Evolutionary conservation across 257 asterid genomes (phyloP).

Genomic region (Nemophila menziesii): DNA sequence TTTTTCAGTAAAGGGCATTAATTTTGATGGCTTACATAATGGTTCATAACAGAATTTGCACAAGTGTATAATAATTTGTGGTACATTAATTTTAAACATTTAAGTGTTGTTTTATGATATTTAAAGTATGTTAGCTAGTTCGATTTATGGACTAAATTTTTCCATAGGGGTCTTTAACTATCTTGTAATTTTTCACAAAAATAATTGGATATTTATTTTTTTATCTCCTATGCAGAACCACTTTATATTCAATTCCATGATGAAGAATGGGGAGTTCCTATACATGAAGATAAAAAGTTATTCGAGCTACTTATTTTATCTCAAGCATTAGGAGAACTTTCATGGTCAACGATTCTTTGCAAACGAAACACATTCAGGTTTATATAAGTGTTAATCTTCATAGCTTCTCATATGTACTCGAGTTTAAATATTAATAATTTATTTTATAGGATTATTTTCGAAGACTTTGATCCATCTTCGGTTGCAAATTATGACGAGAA

Average conservation of each 20-base stretch:
- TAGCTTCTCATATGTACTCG: neutral
- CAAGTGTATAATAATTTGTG: neutral
- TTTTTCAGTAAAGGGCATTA: neutral
- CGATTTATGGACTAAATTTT: too few relatives aligned
- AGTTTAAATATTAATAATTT: neutral
- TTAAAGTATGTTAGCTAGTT: too few relatives aligned
- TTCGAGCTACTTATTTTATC: conserved; percentile 73
- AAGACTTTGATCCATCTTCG: conserved; percentile 48
- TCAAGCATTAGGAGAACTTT: conserved; percentile 64
- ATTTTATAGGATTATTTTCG: conserved; percentile 47
- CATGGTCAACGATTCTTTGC: conserved; percentile 64
- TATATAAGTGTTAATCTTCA: neutral
- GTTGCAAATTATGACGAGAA: conserved; percentile 50
- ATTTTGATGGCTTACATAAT: neutral
- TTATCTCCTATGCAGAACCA: conserved; percentile 56
- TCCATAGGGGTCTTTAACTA: too few relatives aligned
- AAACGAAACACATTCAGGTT: conserved; percentile 64
- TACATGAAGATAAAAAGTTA: conserved; percentile 50
- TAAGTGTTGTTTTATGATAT: too few relatives aligned
- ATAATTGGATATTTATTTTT: neutral
- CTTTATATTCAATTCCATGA: conserved; percentile 58
- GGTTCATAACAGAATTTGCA: neutral
- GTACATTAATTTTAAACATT: too few relatives aligned
- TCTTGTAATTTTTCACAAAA: neutral
- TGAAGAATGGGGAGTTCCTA: conserved; percentile 89